These are phyloP conservation scores for Neocucurbitaria cava DNA, from an alignment of 2,329 filamentous ascomycete genomes.

Conservation along the genomic window DNA sequence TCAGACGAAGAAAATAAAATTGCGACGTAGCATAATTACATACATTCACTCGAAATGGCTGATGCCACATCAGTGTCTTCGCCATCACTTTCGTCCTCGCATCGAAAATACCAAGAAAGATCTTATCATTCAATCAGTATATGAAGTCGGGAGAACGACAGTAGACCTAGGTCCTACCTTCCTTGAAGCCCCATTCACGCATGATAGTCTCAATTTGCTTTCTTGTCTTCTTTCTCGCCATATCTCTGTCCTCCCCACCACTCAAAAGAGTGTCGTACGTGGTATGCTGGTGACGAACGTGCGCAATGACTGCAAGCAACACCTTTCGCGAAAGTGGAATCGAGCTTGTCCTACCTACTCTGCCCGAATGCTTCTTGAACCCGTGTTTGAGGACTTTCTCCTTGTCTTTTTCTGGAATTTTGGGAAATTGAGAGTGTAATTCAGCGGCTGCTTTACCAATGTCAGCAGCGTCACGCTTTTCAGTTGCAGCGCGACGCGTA, in stretches of 20 bases:
- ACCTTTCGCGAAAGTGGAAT: conserved; percentile 52
- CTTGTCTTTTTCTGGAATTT: conserved; percentile 48
- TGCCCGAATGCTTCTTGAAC: conserved; percentile 55
- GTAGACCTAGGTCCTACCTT: conserved; percentile 35
- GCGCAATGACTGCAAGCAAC: conserved; percentile 57
- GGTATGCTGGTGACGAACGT: conserved; percentile 59
- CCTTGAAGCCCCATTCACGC: conserved; percentile 31
- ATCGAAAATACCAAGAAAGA: conserved; percentile 8
- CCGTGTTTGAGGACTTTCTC: conserved; percentile 50
- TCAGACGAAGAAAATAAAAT: not conserved
- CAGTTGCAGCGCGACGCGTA: conserved; percentile 50
- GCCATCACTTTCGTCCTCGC: not conserved
- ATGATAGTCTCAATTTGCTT: conserved; percentile 30
- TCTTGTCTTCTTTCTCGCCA: conserved; percentile 31
- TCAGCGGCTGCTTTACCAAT: conserved; percentile 35
- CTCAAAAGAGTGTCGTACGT: conserved; percentile 54
- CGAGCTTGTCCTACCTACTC: conserved; percentile 57
- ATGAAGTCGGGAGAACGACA: not conserved
- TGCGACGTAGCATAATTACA: not conserved
- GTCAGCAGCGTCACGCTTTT: conserved; percentile 33
- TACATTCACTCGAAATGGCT: not conserved
- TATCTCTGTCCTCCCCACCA: conserved; percentile 22
- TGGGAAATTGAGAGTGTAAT: conserved; percentile 51
- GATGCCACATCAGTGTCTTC: not conserved
- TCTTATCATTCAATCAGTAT: conserved; percentile 2